phyloP scores from a whole-genome alignment of 805 yeast species.

The Candida parachauliodes region DNA sequence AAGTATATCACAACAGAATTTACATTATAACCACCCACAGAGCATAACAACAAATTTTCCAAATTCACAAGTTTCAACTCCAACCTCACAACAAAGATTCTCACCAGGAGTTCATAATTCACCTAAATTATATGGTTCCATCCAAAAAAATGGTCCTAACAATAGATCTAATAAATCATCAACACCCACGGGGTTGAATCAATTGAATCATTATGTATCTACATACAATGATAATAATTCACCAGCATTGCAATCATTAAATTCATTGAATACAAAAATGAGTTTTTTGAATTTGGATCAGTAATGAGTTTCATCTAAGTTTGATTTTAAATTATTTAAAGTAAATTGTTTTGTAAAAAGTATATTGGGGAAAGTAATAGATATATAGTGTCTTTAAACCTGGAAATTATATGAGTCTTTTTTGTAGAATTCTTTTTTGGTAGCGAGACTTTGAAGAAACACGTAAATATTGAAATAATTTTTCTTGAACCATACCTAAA shows the following conservation, averaged over 20 bases:
- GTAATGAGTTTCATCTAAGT: too few species aligned
- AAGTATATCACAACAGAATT: conserved; percentile 6
- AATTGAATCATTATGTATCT: not conserved
- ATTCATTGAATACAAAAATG: conserved; percentile 27
- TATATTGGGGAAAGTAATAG: too few species aligned
- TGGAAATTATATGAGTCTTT: too few species aligned
- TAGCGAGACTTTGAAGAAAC: not conserved
- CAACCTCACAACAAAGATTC: conserved; percentile 13
- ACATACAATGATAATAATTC: not conserved
- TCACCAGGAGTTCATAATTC: conserved; percentile 18
- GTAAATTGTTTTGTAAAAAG: too few species aligned
- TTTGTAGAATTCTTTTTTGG: too few species aligned
- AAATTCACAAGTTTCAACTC: conserved; percentile 5
- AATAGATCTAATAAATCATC: conserved; percentile 7
- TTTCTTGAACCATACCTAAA: too few species aligned
- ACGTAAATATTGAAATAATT: not conserved
- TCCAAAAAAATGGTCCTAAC: conserved; percentile 8
- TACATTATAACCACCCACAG: conserved; percentile 6
- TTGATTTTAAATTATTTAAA: too few species aligned
- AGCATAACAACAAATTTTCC: conserved; percentile 6
- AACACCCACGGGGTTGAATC: not conserved
- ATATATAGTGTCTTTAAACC: too few species aligned
- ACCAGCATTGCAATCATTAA: conserved; percentile 4
- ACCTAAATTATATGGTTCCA: conserved; percentile 20
- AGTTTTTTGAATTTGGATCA: conserved; percentile 32